phyloP scores from a whole-genome alignment of 2,329 filamentous ascomycete species.

The Parastagonospora nodorum region DNA sequence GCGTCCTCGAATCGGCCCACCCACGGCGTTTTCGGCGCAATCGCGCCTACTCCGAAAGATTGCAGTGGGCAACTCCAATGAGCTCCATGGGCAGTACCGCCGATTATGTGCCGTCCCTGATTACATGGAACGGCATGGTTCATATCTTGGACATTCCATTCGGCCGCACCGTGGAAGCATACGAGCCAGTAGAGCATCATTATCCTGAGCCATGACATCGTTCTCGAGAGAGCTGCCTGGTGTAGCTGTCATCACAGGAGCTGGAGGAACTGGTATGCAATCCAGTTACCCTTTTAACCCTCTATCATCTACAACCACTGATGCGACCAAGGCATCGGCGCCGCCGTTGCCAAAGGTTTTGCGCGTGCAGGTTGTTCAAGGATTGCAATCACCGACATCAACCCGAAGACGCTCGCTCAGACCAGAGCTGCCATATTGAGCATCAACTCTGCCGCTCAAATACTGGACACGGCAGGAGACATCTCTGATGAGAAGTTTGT shows the following conservation, averaged over 20 bases:
- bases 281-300: neutral
- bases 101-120: neutral
- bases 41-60: constrained; percentile 5
- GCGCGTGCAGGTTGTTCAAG: constrained; percentile 55
- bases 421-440: constrained; percentile 27
- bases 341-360: constrained; percentile 58
- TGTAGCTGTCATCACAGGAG: constrained; percentile 41
- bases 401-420: constrained; percentile 48
- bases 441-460: constrained; percentile 35
- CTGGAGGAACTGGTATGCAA: constrained; percentile 39
- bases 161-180: no score
- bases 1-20: neutral
- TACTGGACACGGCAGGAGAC: constrained; percentile 51
- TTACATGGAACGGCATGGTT: neutral
- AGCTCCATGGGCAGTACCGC: constrained; percentile 1
- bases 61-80: neutral
- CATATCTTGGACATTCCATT: neutral
- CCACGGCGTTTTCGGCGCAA: neutral
- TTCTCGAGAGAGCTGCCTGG: constrained; percentile 26
- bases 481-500: constrained; percentile 55
- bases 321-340: constrained; percentile 57
- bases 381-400: constrained; percentile 61
- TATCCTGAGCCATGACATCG: constrained; percentile 20
- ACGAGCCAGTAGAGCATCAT: neutral
- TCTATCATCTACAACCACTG: neutral